Base-by-base conservation (phyloP, 108 stramenopile genomes). In the Cyclotella atomus region DNA sequence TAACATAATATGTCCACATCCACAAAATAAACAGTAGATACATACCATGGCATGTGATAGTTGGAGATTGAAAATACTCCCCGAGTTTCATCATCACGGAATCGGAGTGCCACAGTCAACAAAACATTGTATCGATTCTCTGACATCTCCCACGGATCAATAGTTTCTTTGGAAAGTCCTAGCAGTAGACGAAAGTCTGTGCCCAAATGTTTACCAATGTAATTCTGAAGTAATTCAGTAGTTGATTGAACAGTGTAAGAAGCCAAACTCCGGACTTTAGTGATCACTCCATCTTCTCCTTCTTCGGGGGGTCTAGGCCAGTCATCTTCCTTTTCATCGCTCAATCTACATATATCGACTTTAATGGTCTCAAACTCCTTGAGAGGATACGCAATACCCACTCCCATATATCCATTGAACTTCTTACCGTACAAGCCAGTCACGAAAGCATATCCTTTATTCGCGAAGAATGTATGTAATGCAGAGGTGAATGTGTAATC, bases 1-100 rank as follows among this genome's bases (percentile, higher is more conserved):
- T n/a, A n/a, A n/a, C n/a, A n/a, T n/a, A n/a, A n/a, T n/a, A n/a
- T n/a, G n/a, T n/a, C n/a, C n/a, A n/a, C n/a, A n/a, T n/a, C n/a
- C n/a, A n/a, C n/a, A n/a, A n/a, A n/a, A n/a, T n/a, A n/a, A n/a
- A n/a, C n/a, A n/a, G n/a, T n/a, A n/a, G n/a, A n/a, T n/a, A n/a
- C n/a, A n/a, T n/a, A n/a, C n/a, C n/a, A 99, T 14, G 98, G 98
- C 98, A 99, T 99, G 88, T 99, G 98, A 73, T 99, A 99, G 43
- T 89, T 97, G 12, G 87, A 89, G 34, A 99, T 72, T 17, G 69
- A 84, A 77, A 95, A 95, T 3, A 79, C 56, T 77, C 38, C n/a
- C 38, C 20, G 5, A 44, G 44, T 46, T 16, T 12, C 1, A 8
- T 32, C 29, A 38, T 68, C 21, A 24, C 55, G 68, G 41, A 91